These are phyloP conservation scores for Nicotiana tomentosiformis DNA, from an alignment of 257 asterid species.

Conservation along the genomic window DNA sequence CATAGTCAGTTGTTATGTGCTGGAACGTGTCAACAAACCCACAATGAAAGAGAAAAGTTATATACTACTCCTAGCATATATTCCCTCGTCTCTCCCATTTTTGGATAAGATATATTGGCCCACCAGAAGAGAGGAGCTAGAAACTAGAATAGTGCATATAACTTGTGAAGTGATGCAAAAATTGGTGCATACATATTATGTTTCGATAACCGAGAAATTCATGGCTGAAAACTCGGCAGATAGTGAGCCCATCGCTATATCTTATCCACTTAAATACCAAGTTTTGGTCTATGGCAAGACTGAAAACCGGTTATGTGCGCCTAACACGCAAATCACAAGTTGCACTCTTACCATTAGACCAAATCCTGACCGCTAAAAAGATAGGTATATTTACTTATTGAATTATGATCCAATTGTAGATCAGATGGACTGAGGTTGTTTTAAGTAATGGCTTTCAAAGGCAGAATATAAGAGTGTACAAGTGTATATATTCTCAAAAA, in stretches of 20 bases:
- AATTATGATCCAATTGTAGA: not conserved
- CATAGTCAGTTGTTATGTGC: not conserved
- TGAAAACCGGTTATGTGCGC: too few species aligned
- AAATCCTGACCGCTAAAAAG: not conserved
- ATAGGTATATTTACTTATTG: not conserved
- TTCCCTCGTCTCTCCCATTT: too few species aligned
- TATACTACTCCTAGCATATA: too few species aligned
- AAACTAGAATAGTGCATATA: not conserved
- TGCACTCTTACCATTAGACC: too few species aligned
- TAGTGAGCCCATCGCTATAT: too few species aligned
- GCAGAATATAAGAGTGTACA: not conserved
- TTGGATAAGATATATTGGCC: not conserved
- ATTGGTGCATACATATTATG: too few species aligned
- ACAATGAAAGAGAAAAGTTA: too few species aligned
- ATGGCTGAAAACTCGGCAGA: too few species aligned
- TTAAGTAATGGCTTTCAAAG: not conserved
- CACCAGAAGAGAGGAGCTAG: not conserved
- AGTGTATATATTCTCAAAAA: constrained; percentile 4
- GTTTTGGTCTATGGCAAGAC: too few species aligned
- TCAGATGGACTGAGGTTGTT: not conserved
- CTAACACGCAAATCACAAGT: too few species aligned
- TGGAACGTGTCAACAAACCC: not conserved
- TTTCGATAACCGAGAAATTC: too few species aligned
- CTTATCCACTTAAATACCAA: too few species aligned
- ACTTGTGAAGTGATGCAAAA: not conserved